Conservation (phyloP, 75 land plant species). For the Pinus tabuliformis region DNA sequence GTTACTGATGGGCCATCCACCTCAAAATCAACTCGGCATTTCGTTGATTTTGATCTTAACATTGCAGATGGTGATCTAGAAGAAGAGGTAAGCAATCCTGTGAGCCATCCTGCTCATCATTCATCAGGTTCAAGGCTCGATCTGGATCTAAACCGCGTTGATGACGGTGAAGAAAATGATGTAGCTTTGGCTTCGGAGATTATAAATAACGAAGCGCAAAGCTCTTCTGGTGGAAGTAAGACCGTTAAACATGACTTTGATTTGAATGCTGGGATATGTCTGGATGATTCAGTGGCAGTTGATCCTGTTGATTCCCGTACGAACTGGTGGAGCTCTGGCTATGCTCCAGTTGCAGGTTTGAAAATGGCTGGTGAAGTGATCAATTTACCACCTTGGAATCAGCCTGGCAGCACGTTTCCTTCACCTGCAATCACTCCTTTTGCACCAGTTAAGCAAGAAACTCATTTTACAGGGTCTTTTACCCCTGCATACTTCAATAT, state of each 20-base stretch:
- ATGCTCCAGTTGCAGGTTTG: constrained; percentile 13
- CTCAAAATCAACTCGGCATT: constrained; percentile 9
- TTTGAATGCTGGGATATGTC: constrained; percentile 39
- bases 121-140: constrained; percentile 43
- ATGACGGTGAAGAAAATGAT: constrained; percentile 38
- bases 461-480: constrained; percentile 13
- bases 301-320: constrained; percentile 9
- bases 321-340: background rate
- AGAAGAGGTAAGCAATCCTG: constrained; percentile 8
- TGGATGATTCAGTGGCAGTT: constrained; percentile 25
- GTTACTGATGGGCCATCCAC: background rate
- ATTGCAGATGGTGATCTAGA: constrained; percentile 20
- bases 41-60: constrained; percentile 44
- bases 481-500: constrained; percentile 9
- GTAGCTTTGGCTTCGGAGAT: constrained; percentile 12
- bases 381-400: constrained; percentile 29
- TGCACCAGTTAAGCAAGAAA: constrained; percentile 11
- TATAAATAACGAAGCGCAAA: constrained; percentile 13
- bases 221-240: constrained; percentile 3
- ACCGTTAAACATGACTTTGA: constrained; percentile 37
- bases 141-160: constrained; percentile 51
- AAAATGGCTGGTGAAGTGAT: constrained; percentile 6
- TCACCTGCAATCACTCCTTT: constrained; percentile 23
- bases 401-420: constrained; percentile 18
- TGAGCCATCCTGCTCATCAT: constrained; percentile 32